Evolutionary conservation across 305 asterid genomes (phyloP), one percentile per base, ranked within the genome.

Genomic region (Fraxinus dipetala): DNA sequence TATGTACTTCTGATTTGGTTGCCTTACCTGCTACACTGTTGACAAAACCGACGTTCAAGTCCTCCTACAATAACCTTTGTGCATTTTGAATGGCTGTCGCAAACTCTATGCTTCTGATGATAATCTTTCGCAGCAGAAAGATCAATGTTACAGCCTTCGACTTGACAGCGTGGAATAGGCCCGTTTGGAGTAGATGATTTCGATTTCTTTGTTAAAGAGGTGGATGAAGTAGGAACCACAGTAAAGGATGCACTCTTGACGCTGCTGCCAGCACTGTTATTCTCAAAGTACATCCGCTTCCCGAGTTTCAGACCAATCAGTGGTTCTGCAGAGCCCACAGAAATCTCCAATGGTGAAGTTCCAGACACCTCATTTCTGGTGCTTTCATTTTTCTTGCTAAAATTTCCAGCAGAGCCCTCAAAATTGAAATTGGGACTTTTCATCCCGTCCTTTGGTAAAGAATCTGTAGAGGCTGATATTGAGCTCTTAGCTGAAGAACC

Each of bases 21-120:
- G 54, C 34, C 43, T 40, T 69, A 95, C 98, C 98, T 91, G 92
- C 98, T 95, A 84, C 98, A 95, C 84, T 95, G 98, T 82, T 95
- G 98, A 87, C 98, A 94, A 85, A 94, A 94, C 40, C 98, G 91
- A 26, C 92, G 96, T 48, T 89, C 95, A 72, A 86, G 75, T 59
- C 97, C 97, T 81, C 89, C 92, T 18, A 94, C 87, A 59, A 88
- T 65, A 20, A 91, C 98, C 85, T 90, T 89, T 11, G 96, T 87
- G 87, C 89, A 83, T 84, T 94, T 93, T 70, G 97, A 91, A 87
- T 95, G 98, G 67, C 38, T 63, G 61, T 90, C 97, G 75, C 98
- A 95, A 63, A 93, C 97, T 80, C 89, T 88, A 83, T 95, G 98
- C 87, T 92, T 93, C 36, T 92, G 90, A 74, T 95, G 97, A 88